A percentile compares a stretch with the other conserved stretches of the same genome.
phyloP scores from a whole-genome alignment of 2,329 filamentous ascomycete genomes.

The Ophiostoma sp. region DNA sequence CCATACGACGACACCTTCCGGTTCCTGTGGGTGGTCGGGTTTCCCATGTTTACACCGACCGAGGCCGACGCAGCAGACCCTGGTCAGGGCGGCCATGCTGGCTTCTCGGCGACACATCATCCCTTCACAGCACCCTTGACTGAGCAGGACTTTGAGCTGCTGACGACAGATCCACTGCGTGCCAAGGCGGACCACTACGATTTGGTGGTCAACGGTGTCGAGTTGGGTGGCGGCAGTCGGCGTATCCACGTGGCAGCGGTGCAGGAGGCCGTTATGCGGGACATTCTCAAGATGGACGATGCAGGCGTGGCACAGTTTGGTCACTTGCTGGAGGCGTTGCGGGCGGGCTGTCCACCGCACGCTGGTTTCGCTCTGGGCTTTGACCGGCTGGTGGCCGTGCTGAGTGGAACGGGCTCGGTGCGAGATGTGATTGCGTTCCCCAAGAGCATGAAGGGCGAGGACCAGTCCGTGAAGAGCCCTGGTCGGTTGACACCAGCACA shows the following conservation, averaged over 20 bases:
- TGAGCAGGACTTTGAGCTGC: slow-evolving; percentile 68
- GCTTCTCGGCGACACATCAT: slow-evolving; percentile 86
- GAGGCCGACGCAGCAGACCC: slow-evolving; percentile 60
- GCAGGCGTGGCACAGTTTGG: slow-evolving; percentile 76
- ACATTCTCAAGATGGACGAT: slow-evolving; percentile 76
- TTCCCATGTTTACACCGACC: slow-evolving; percentile 82
- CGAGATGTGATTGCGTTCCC: slow-evolving; percentile 96
- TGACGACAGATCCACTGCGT: slow-evolving; percentile 69
- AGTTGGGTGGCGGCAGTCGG: slow-evolving; percentile 88
- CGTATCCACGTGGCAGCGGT: slow-evolving; percentile 84
- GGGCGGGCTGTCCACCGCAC: slow-evolving; percentile 88
- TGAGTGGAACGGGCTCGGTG: slow-evolving; percentile 75
- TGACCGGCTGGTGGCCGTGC: slow-evolving; percentile 78
- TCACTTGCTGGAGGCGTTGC: slow-evolving; percentile 79
- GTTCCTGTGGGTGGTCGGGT: slow-evolving; percentile 85
- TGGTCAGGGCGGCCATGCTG: slow-evolving; percentile 78
- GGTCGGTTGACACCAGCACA: slow-evolving; percentile 62
- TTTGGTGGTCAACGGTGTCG: slow-evolving; percentile 90
- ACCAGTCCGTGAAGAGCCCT: slow-evolving; percentile 78
- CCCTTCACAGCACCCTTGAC: slow-evolving; percentile 89
- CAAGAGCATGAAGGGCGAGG: slow-evolving; percentile 87
- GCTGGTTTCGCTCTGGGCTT: slow-evolving; percentile 92
- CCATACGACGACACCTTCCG: slow-evolving; percentile 51
- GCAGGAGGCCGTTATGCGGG: slow-evolving; percentile 80
- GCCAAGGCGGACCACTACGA: slow-evolving; percentile 90